Base-by-base conservation (phyloP, 2,329 filamentous ascomycete species). In the Colletotrichum sp. region DNA sequence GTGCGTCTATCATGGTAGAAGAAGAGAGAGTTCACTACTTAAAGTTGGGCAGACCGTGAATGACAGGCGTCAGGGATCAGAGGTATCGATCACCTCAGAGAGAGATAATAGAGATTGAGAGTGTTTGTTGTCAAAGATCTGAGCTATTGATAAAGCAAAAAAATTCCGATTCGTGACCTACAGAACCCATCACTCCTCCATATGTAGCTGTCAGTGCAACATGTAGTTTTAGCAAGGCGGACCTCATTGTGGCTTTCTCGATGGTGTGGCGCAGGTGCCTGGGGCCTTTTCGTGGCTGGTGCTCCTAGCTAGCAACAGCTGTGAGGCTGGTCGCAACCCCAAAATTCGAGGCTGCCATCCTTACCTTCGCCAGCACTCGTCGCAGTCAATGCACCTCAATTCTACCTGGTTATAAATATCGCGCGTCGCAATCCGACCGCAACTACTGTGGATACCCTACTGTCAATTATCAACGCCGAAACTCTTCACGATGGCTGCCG, bases 401-500 rank as follows among this genome's bases (percentile, higher is more conserved):
- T 28, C n/a, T 6, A 26, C n/a, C 34, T n/a, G 36, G 26, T 34
- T 57, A 6, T 15, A 13, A 39, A 36, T 60, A 24, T 55, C 49
- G 62, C 32, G 32, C 59, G 34, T n/a, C 16, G 13, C 39, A 28
- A n/a, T 36, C 34, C 49, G 59, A 60, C 32, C 21, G 21, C 16
- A 64, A n/a, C 26, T 36, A 16, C n/a, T 9, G 28, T n/a, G 26
- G 34, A 39, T 12, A 52, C 28, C 8, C 10, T 9, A 36, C 16
- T 59, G 21, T 13, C 3, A 16, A 24, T 15, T n/a, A 15, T 71
- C 72, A 68, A 68, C 79, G 16, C 16, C 26, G 15, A 28, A 59
- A 18, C 5, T 15, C 18, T 18, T 32, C 78, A 85, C 76, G 75
- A 94, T 94, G 92, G 89, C 92, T 79, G 83, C 90, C 70, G 85